Evolutionary conservation across 2,329 filamentous ascomycete genomes (phyloP), one percentile per base, ranked within the genome.

Genomic region (Fusarium pseudograminearum): DNA sequence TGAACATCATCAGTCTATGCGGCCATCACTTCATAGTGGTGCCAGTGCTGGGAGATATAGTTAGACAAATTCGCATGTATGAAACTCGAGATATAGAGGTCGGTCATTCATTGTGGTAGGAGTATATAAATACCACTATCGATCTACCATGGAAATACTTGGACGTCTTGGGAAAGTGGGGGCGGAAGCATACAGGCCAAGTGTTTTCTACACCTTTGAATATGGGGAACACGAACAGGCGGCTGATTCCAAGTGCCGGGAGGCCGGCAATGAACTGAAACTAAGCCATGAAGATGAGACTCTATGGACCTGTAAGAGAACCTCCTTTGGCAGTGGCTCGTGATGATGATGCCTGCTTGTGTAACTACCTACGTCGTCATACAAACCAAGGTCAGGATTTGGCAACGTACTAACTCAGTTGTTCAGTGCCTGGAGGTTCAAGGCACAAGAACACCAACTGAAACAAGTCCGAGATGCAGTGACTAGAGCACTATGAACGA

Each of bases 201-300:
- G 22, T 44, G 38, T 33, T 18, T 31, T 31, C 18, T 31, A 5
- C 12, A 22, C 33, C 45, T 53, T 50, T 66, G 54, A 30, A 44
- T 12, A 31, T 52, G 52, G 60, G 47, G 26, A 45, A 53, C 30
- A 33, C 48, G 36, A 45, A 54, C 60, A 57, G 18, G 38, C 34
- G 24, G 51, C 20, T 44, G 34, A 28, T 30, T 18, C 26, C 28
- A 67, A 57, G 33, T 64, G 51, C 62, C 51, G 51, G 50, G 31
- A 38, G 24, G 28, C 50, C 62, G 62, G 63, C 57, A 47, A 57
- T 53, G 46, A 26, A 38, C 40, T 62, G 61, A 47, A 55, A 58
- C 44, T 44, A 12, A 30, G 26, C n/a, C 33, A 47, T 30, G 33
- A 42, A 38, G 33, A 47, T 38, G 44, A 38, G 33, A 33, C 26